A percentile compares a stretch with the other conserved stretches of the same genome.
Conservation (phyloP, 2,329 filamentous ascomycete genomes). For the Diaporthe eres region DNA sequence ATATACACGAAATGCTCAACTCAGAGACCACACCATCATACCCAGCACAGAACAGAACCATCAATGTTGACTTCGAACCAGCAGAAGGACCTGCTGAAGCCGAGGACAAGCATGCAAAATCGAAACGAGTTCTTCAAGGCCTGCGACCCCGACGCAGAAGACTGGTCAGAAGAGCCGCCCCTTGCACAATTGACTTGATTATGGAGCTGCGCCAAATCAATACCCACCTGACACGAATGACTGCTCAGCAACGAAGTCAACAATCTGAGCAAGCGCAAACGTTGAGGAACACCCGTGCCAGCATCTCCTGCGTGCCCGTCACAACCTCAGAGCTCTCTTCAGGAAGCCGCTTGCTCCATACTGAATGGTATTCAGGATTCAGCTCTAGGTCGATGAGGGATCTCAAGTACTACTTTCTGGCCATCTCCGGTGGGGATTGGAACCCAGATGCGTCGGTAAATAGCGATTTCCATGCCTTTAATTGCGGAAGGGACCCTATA, state of each 20-base stretch:
- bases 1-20: too few relatives aligned
- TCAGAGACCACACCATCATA: too few relatives aligned
- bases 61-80: too few relatives aligned
- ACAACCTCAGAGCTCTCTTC: background rate
- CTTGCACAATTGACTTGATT: too few relatives aligned
- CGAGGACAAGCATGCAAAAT: too few relatives aligned
- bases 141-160: too few relatives aligned
- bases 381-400: background rate
- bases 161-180: too few relatives aligned
- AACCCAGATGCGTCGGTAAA: background rate
- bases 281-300: background rate
- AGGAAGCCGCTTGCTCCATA: background rate
- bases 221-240: too few relatives aligned
- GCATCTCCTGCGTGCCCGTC: background rate
- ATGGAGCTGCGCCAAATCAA: too few relatives aligned
- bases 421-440: background rate
- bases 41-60: too few relatives aligned
- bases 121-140: too few relatives aligned
- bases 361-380: background rate
- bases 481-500: background rate
- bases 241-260: background rate
- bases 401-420: background rate
- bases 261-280: background rate
- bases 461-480: background rate
- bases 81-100: too few relatives aligned